Percentiles rank a stretch among this genome's conserved stretches.
Conservation (phyloP, 2,329 filamentous ascomycete genomes). For the Dothistroma septosporum region DNA sequence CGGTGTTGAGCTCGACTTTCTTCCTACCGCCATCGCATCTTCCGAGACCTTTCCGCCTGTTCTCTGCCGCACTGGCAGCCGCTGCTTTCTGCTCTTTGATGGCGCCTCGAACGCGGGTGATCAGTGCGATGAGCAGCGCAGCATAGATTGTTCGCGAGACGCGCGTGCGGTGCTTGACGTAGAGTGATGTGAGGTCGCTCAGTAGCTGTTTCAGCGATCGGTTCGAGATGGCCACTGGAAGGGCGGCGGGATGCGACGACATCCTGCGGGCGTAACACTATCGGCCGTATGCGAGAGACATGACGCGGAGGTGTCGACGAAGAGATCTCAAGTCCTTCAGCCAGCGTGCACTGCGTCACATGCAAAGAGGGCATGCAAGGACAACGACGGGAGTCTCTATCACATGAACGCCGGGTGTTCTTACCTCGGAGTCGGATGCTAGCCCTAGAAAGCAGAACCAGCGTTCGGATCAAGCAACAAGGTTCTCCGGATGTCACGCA, state of each 20-base stretch:
- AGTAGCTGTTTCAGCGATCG: conserved; percentile 33
- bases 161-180: conserved; percentile 72
- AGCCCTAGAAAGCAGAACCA: neutral
- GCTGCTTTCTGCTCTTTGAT: conserved; percentile 90
- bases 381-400: neutral
- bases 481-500: too few relatives aligned
- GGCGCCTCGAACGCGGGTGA: conserved; percentile 84
- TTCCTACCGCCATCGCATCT: conserved; percentile 43
- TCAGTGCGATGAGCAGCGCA: conserved; percentile 71
- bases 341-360: neutral
- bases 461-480: too few relatives aligned
- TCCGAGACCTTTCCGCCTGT: conserved; percentile 39
- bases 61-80: conserved; percentile 61
- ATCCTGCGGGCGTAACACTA: conserved; percentile 15
- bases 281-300: neutral
- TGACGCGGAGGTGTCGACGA: neutral
- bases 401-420: conserved; percentile 3
- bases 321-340: neutral
- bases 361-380: neutral
- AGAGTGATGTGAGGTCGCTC: conserved; percentile 61
- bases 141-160: conserved; percentile 83
- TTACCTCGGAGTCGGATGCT: neutral
- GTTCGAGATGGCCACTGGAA: conserved; percentile 25
- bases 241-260: conserved; percentile 18
- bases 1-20: conserved; percentile 87